Evolutionary conservation across 1,284 basidiomycete species (phyloP).

Genomic region (Gastroboletus turbinatus): DNA sequence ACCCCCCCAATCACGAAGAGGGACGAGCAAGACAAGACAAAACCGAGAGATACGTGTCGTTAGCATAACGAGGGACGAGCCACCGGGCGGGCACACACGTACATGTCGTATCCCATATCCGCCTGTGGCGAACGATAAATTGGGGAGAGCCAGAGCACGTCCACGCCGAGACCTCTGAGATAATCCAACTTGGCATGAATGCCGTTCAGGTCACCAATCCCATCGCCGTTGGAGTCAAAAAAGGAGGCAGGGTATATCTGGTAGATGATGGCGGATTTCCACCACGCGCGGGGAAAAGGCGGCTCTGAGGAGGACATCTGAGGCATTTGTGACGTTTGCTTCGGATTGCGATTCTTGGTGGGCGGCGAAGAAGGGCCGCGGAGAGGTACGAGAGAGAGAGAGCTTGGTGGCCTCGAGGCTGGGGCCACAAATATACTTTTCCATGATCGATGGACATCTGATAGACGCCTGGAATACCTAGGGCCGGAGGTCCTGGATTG

Average conservation of each 20-base stretch:
- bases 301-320: slow-evolving; percentile 9
- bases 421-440: slow-evolving; percentile 5
- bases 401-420: slow-evolving; percentile 20
- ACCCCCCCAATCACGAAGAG: neutral
- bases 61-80: neutral
- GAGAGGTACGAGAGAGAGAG: slow-evolving; percentile 10
- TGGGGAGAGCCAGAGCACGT: slow-evolving; percentile 75
- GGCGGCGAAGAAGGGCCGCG: slow-evolving; percentile 6
- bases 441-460: slow-evolving; percentile 9
- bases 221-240: slow-evolving; percentile 73
- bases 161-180: slow-evolving; percentile 66
- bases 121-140: slow-evolving; percentile 70
- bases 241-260: slow-evolving; percentile 80
- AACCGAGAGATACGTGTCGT: neutral
- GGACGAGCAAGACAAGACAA: neutral
- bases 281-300: slow-evolving; percentile 47
- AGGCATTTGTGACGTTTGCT: slow-evolving; percentile 1
- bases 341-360: neutral
- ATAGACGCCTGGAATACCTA: slow-evolving; percentile 9
- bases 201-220: slow-evolving; percentile 73
- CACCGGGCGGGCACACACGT: slow-evolving; percentile 14
- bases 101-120: slow-evolving; percentile 79
- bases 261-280: slow-evolving; percentile 66
- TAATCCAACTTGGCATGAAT: slow-evolving; percentile 70
- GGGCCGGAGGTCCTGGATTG: slow-evolving; percentile 1